Conservation (phyloP, 164 flowering plant species). For the Liquidambar formosana region DNA sequence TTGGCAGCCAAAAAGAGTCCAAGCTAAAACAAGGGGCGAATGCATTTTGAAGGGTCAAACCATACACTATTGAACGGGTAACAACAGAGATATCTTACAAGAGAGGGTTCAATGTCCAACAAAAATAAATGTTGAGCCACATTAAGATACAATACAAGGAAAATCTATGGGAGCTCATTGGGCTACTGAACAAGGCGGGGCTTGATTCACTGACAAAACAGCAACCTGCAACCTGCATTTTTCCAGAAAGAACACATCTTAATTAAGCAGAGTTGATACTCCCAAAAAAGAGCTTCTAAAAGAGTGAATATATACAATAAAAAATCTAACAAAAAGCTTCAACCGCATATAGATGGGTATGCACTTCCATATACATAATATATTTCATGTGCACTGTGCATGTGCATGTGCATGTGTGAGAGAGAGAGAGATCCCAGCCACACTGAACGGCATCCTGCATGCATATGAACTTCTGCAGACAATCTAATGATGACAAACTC, state of each 20-base stretch:
- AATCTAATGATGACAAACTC: no score
- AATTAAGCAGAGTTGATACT: neutral
- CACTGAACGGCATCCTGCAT: neutral
- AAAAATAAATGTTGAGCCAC: conserved; percentile 3
- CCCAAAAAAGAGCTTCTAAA: neutral
- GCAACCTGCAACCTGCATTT: neutral
- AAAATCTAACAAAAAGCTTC: neutral
- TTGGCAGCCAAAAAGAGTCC: neutral
- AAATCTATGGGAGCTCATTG: neutral
- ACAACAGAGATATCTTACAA: neutral
- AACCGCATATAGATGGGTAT: no score
- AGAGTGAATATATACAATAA: neutral
- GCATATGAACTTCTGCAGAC: neutral
- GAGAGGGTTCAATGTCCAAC: neutral
- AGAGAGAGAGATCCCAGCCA: neutral
- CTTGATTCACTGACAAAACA: conserved; percentile 2
- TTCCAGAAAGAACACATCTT: neutral
- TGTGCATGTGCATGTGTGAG: neutral
- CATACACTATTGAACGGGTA: neutral
- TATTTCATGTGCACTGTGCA: neutral
- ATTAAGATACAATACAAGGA: neutral
- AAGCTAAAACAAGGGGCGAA: neutral
- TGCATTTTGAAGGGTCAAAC: neutral
- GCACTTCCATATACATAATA: neutral
- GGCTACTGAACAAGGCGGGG: neutral